Percentiles rank a stretch among this genome's conserved stretches.
phyloP scores from a whole-genome alignment of 129 eudicot species.

The Glebionis coronaria region DNA sequence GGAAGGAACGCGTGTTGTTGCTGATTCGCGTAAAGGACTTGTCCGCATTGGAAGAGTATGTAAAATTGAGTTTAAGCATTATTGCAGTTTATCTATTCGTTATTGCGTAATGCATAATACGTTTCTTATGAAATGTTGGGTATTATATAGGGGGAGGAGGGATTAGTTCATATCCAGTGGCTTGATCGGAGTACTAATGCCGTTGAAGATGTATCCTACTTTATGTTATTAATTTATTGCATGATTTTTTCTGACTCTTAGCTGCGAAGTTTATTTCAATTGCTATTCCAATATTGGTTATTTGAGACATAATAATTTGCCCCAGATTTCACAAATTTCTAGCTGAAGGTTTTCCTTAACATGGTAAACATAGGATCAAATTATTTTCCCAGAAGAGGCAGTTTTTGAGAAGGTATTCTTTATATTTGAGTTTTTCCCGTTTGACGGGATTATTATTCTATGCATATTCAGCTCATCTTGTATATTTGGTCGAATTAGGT shows the following conservation, averaged over 20 bases:
- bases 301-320: background rate
- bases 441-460: background rate
- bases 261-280: background rate
- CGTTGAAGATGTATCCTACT: slow-evolving; percentile 88
- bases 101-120: background rate
- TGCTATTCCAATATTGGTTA: background rate
- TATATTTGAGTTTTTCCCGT: background rate
- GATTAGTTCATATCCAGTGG: slow-evolving; percentile 92
- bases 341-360: slow-evolving; percentile 35
- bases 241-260: background rate
- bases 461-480: background rate
- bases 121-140: slow-evolving; percentile 3
- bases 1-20: slow-evolving; percentile 83
- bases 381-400: slow-evolving; percentile 90
- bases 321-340: background rate
- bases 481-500: slow-evolving; percentile 41
- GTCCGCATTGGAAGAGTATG: slow-evolving; percentile 91
- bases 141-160: slow-evolving; percentile 84
- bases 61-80: background rate
- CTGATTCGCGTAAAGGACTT: slow-evolving; percentile 95
- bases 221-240: background rate
- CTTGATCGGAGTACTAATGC: slow-evolving; percentile 63
- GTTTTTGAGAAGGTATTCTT: slow-evolving; percentile 78
- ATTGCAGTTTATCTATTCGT: background rate
- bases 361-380: slow-evolving; percentile 66